phyloP scores from a whole-genome alignment of 2,329 filamentous ascomycete genomes.

The Penicillium hesseltinei region DNA sequence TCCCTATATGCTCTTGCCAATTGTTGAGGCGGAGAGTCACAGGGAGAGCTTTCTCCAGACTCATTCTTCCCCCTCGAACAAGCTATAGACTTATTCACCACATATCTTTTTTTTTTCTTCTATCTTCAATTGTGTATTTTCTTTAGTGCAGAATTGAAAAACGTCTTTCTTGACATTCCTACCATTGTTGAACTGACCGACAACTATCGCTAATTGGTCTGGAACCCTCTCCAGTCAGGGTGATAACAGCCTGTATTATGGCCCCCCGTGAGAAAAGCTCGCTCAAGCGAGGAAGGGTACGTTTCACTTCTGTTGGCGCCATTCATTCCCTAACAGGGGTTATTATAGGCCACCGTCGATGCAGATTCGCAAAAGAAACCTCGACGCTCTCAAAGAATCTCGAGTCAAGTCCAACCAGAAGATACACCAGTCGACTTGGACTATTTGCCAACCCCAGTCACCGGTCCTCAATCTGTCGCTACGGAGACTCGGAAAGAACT shows the following conservation, averaged over 20 bases:
- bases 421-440: constrained; percentile 64
- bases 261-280: constrained; percentile 70
- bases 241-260: constrained; percentile 27
- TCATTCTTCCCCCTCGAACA: not conserved
- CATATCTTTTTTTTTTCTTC: not conserved
- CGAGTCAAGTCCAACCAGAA: constrained; percentile 53
- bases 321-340: constrained; percentile 24
- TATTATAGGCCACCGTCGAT: constrained; percentile 62
- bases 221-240: constrained; percentile 9
- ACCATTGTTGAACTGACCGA: not conserved
- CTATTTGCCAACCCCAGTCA: constrained; percentile 79
- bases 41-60: not conserved
- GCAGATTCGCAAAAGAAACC: constrained; percentile 71
- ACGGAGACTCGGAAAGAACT: constrained; percentile 64
- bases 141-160: not conserved
- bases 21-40: constrained; percentile 3
- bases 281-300: constrained; percentile 77
- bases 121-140: not conserved
- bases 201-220: constrained; percentile 18
- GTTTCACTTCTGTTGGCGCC: constrained; percentile 29
- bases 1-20: not conserved
- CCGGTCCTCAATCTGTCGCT: constrained; percentile 63
- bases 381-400: constrained; percentile 72
- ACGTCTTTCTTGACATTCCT: not conserved
- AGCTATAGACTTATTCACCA: not conserved